Conservation (phyloP, 257 asterid species). For the Lycium ferocissimum region DNA sequence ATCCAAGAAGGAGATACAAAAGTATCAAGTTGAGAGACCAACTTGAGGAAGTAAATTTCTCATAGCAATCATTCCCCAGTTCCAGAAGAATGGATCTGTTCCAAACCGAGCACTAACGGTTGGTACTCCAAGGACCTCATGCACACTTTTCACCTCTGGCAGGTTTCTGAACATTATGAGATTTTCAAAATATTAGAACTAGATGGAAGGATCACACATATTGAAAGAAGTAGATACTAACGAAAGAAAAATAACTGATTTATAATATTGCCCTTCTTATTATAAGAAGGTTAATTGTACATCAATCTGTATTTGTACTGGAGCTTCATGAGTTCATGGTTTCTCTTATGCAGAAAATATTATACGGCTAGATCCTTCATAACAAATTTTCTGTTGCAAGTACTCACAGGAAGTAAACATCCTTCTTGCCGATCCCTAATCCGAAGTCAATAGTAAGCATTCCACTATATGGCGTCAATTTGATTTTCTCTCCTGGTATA, state of each 20-base stretch:
- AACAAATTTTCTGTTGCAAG: conserved; percentile 1
- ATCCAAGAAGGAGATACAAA: neutral
- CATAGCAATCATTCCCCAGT: conserved; percentile 98
- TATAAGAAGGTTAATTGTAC: neutral
- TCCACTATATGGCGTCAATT: conserved; percentile 88
- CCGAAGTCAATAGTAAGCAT: conserved; percentile 93
- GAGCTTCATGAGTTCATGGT: neutral
- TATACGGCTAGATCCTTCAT: neutral
- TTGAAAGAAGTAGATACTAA: neutral
- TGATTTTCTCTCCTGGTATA: conserved; percentile 70
- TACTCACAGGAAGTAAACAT: conserved; percentile 87
- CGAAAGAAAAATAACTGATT: neutral
- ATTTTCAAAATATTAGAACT: neutral
- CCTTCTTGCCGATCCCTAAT: conserved; percentile 79
- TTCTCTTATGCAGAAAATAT: neutral
- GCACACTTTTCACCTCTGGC: conserved; percentile 88
- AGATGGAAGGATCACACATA: conserved; percentile 10
- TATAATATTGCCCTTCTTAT: neutral
- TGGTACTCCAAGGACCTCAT: conserved; percentile 81
- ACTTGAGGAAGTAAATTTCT: conserved; percentile 77
- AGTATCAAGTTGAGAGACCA: conserved; percentile 41
- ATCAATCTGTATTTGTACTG: neutral
- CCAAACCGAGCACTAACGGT: conserved; percentile 98
- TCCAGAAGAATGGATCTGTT: conserved; percentile 94
- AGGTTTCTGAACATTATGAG: conserved; percentile 63